Conservation (phyloP, 2,329 filamentous ascomycete species). For the Botryotinia narcissicola region DNA sequence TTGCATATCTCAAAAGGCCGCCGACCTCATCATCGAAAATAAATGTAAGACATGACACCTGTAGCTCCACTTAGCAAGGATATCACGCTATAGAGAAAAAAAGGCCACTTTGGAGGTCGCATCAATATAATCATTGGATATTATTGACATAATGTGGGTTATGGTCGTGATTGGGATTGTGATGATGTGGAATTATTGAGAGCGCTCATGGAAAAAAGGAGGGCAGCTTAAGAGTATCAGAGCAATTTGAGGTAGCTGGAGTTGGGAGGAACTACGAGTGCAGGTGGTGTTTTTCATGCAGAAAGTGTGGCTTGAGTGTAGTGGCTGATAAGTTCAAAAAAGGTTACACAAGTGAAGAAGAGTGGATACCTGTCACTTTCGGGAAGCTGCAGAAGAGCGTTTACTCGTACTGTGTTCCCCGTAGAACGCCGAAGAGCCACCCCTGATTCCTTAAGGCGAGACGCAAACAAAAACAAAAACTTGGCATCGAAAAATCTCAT, state of each 20-base stretch:
- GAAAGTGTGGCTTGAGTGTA: neutral
- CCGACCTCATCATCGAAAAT: neutral
- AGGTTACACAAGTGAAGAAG: neutral
- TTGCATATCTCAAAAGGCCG: conserved; percentile 1
- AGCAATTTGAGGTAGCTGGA: neutral
- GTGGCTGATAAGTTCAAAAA: neutral
- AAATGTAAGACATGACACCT: neutral
- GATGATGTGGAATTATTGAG: neutral
- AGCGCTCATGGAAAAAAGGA: neutral
- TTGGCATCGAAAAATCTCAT: neutral
- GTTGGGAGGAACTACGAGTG: neutral
- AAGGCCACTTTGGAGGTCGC: neutral
- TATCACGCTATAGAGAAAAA: neutral
- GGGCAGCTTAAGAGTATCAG: neutral
- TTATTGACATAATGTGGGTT: neutral
- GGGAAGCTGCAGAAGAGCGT: neutral
- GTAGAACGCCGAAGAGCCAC: neutral
- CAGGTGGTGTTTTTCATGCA: neutral
- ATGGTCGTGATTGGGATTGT: neutral
- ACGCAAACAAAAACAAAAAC: neutral
- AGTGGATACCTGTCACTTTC: neutral
- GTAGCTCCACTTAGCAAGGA: neutral
- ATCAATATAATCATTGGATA: neutral
- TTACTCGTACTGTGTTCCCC: neutral
- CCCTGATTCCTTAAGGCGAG: neutral